Evolutionary conservation across 2,329 filamentous ascomycete genomes (phyloP).

Genomic region (Penicillium sp.): DNA sequence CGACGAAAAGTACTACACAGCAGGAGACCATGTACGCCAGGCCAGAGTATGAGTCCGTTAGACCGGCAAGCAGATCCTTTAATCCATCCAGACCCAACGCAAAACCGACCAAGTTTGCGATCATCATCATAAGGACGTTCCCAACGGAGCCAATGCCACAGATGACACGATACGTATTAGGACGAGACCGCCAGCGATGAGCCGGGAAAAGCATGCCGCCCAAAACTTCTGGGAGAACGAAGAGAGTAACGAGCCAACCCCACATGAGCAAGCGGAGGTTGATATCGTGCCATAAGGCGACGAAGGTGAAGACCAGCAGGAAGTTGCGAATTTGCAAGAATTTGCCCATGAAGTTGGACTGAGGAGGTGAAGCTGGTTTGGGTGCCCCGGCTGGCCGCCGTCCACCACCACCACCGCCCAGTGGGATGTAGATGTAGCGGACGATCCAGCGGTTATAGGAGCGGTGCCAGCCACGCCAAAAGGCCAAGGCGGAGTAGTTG

Average conservation of each 20-base stretch:
- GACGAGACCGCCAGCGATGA: slow-evolving; percentile 65
- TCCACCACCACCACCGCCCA: slow-evolving; percentile 64
- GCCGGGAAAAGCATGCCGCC: slow-evolving; percentile 70
- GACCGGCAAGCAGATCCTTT: slow-evolving; percentile 69
- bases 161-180: slow-evolving; percentile 73
- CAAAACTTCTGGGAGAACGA: slow-evolving; percentile 84
- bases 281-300: slow-evolving; percentile 97
- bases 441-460: slow-evolving; percentile 93
- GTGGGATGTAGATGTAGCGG: slow-evolving; percentile 87
- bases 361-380: slow-evolving; percentile 47
- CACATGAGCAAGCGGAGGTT: slow-evolving; percentile 85
- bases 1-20: slow-evolving; percentile 74
- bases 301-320: slow-evolving; percentile 87
- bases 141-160: slow-evolving; percentile 76
- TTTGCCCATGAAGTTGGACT: slow-evolving; percentile 44
- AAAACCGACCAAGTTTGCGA: slow-evolving; percentile 91
- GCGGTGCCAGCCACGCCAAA: slow-evolving; percentile 96
- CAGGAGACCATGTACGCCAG: slow-evolving; percentile 69
- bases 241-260: slow-evolving; percentile 95
- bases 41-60: slow-evolving; percentile 75
- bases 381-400: slow-evolving; percentile 17
- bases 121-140: slow-evolving; percentile 94
- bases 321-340: slow-evolving; percentile 69
- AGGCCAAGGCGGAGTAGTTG: slow-evolving; percentile 85
- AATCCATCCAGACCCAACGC: slow-evolving; percentile 87